phyloP scores from a whole-genome alignment of 225 moss, liverwort and hornwort species.

The Anthoceros angustus region DNA sequence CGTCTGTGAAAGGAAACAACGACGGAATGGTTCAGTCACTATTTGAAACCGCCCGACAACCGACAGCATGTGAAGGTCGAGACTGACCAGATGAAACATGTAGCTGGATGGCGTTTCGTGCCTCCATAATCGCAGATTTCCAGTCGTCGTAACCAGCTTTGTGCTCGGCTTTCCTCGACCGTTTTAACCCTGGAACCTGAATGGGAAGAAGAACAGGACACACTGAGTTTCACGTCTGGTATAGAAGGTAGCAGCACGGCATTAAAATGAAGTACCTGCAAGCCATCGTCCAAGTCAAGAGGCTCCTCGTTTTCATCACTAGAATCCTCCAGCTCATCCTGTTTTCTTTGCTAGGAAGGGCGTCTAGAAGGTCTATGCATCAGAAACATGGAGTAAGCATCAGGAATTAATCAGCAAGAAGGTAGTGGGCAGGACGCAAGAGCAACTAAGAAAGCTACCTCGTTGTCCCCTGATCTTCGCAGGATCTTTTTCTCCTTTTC shows the following conservation, averaged over 20 bases:
- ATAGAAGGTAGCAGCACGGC: too few species aligned
- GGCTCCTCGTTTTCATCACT: slow-evolving; percentile 41
- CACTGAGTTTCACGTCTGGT: neutral
- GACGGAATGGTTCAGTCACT: neutral
- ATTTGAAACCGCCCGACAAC: too few species aligned
- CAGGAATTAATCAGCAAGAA: neutral
- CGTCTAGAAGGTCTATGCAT: slow-evolving; percentile 16
- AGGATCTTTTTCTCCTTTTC: slow-evolving; percentile 47
- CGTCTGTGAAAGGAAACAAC: neutral
- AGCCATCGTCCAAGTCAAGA: slow-evolving; percentile 36
- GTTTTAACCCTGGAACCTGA: slow-evolving; percentile 55
- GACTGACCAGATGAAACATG: slow-evolving; percentile 17
- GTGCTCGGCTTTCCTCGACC: slow-evolving; percentile 38
- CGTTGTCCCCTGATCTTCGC: slow-evolving; percentile 25
- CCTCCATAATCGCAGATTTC: slow-evolving; percentile 57
- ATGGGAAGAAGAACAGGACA: neutral
- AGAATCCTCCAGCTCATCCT: slow-evolving; percentile 23
- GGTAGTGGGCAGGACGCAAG: neutral
- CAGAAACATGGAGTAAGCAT: neutral
- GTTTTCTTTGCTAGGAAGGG: slow-evolving; percentile 40
- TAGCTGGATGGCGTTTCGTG: slow-evolving; percentile 27
- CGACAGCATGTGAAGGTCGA: neutral
- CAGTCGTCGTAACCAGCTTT: slow-evolving; percentile 52
- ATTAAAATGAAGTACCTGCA: slow-evolving; percentile 19
- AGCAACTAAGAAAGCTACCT: slow-evolving; percentile 17